Base-by-base conservation (phyloP, 2,329 filamentous ascomycete species). In the Sclerotinia glacialis region DNA sequence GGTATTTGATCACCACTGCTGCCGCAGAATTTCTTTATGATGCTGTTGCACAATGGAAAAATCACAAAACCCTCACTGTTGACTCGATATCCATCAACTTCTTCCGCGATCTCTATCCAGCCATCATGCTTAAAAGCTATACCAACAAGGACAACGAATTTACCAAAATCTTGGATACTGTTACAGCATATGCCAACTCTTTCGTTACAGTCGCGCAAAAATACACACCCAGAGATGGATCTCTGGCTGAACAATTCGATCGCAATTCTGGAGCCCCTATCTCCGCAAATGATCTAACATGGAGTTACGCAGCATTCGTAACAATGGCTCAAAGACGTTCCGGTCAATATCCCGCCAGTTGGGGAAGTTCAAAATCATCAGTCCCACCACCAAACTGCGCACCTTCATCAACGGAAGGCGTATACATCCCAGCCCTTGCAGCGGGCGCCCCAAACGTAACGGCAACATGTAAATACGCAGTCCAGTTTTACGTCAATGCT, bases 1-100 rank as follows among this genome's bases (percentile, higher is more conserved):
- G 72, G 72, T 90, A 92, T 72, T 82, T 93, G 11, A 84, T 84
- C 72, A 93, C 89, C 0, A 82, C 91, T 34, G 90, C 89, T 1
- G 90, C 90, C 0, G 91, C 91, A 3, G 91, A 95, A 77, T 89
- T 91, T 74, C 83, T 95, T 9, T 94, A 93, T 76, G 88, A 90
- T 71, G 89, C 91, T 0, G 75, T 92, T 1, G 87, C 88, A 67
- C 87, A 90, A 69, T 94, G 89, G 89, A 81, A 87, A 71, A 78
- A 80, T 34, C 77, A 82, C 18, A 86, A 86, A 1, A 86, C 81
- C 14, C 81, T 95, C 71, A 82, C 81, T 1, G 83, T 94, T 53
- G 88, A 86, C 12, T 78, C 79, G 0, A 83, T 82, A 1, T 92
- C 89, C 0, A 80, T 92, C 12, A 73, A 83, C 7, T 94, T 95